A percentile compares a stretch with the other conserved stretches of the same genome.
Evolutionary conservation across 169 alveolate species (phyloP).

Genomic region (Eimeria tenella): DNA sequence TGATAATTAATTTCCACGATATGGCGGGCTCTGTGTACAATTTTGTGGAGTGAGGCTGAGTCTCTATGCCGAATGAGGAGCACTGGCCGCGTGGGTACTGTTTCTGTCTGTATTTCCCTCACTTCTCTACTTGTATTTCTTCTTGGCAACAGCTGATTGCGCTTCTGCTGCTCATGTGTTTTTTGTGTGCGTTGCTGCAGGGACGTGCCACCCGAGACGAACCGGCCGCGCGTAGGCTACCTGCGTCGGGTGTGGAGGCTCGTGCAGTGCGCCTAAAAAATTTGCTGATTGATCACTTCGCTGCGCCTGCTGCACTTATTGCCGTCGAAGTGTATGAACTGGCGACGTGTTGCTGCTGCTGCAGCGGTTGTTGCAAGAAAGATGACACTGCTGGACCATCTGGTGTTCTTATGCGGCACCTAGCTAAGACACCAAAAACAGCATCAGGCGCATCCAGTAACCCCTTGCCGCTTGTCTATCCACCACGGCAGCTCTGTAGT

Average conservation of each 20-base stretch:
- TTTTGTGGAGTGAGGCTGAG: not conserved
- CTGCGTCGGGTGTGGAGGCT: slow-evolving; percentile 30
- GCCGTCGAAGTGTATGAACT: slow-evolving; percentile 67
- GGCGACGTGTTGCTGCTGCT: slow-evolving; percentile 36
- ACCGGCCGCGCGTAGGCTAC: not conserved
- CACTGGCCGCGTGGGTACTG: not conserved
- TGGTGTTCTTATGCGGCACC: slow-evolving; percentile 6
- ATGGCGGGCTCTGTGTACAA: too few relatives aligned
- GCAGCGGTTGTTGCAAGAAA: slow-evolving; percentile 8
- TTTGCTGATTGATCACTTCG: slow-evolving; percentile 58
- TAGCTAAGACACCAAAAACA: not conserved
- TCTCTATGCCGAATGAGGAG: not conserved
- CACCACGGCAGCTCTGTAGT: not conserved
- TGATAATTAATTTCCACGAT: too few relatives aligned
- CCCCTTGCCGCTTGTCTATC: slow-evolving; percentile 8
- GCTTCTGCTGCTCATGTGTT: slow-evolving; percentile 33
- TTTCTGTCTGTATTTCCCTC: not conserved
- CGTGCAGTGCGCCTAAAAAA: slow-evolving; percentile 64
- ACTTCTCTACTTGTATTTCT: not conserved
- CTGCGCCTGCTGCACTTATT: slow-evolving; percentile 71
- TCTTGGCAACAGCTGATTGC: not conserved
- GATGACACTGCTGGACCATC: not conserved
- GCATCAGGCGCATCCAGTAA: not conserved
- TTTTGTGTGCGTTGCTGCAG: slow-evolving; percentile 27
- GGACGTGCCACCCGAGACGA: not conserved